Evolutionary conservation across 306 rosid species (phyloP).

Genomic region (Senna tora): DNA sequence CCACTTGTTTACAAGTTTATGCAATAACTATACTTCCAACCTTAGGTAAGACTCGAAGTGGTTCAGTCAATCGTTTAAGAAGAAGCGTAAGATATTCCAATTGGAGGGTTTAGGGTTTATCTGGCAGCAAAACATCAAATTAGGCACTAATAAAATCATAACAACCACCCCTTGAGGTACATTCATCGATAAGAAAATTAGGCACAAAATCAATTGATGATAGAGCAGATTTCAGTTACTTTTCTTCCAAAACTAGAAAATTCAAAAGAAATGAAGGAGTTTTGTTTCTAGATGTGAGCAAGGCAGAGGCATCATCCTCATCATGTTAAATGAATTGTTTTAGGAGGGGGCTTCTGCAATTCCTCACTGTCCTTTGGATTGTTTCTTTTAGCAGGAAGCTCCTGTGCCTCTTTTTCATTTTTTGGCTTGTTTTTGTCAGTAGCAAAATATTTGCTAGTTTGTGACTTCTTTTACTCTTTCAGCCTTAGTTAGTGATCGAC

Average conservation of each 20-base stretch:
- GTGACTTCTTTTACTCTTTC: too few species aligned
- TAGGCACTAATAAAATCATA: slow-evolving; percentile 3
- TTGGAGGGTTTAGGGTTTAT: slow-evolving; percentile 71
- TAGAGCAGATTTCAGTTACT: background rate
- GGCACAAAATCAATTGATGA: slow-evolving; percentile 9
- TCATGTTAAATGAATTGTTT: slow-evolving; percentile 53
- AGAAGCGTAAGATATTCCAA: slow-evolving; percentile 76
- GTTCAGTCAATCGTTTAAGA: slow-evolving; percentile 70
- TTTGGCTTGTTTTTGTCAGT: slow-evolving; percentile 55
- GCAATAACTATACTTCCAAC: slow-evolving; percentile 43
- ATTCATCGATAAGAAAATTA: slow-evolving; percentile 30
- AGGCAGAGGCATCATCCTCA: slow-evolving; percentile 54
- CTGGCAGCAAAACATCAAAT: too few species aligned
- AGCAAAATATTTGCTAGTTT: slow-evolving; percentile 77
- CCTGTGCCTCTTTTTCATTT: slow-evolving; percentile 55
- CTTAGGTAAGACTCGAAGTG: slow-evolving; percentile 71
- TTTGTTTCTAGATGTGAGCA: slow-evolving; percentile 52
- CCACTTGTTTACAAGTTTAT: slow-evolving; percentile 21
- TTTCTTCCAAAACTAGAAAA: slow-evolving; percentile 19
- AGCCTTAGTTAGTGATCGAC: too few species aligned
- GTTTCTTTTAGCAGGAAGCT: slow-evolving; percentile 75
- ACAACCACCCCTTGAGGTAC: background rate
- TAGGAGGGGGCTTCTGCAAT: slow-evolving; percentile 43
- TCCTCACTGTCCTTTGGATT: slow-evolving; percentile 48
- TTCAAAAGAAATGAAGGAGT: slow-evolving; percentile 42